These are phyloP conservation scores for Cladophialophora exuberans DNA, from an alignment of 2,329 filamentous ascomycete genomes.

Conservation along the genomic window DNA sequence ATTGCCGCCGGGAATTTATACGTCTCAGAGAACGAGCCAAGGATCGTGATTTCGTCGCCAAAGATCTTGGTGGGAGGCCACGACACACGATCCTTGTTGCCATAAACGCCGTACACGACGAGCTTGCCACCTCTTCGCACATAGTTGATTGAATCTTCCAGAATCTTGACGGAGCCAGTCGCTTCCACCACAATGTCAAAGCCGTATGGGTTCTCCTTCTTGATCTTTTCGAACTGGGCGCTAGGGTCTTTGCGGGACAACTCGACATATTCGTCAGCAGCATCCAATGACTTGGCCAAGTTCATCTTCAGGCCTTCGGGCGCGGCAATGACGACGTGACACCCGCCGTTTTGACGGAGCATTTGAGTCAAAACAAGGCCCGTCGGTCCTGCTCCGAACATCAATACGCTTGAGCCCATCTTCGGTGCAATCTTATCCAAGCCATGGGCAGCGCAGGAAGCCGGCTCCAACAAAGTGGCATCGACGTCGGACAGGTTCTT, in stretches of 20 bases:
- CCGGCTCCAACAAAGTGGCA: slow-evolving; percentile 70
- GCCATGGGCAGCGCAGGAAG: slow-evolving; percentile 69
- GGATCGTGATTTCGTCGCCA: slow-evolving; percentile 69
- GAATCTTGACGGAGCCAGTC: slow-evolving; percentile 68
- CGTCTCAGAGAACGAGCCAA: slow-evolving; percentile 73
- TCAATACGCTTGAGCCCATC: slow-evolving; percentile 64
- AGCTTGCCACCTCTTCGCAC: slow-evolving; percentile 72
- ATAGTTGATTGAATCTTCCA: slow-evolving; percentile 73
- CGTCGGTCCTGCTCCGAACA: slow-evolving; percentile 70
- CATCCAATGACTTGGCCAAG: slow-evolving; percentile 56
- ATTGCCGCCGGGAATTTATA: slow-evolving; percentile 69
- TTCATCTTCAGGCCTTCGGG: slow-evolving; percentile 72
- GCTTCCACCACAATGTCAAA: slow-evolving; percentile 76
- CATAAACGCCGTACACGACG: slow-evolving; percentile 73
- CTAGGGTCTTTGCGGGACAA: slow-evolving; percentile 55
- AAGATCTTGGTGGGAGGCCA: slow-evolving; percentile 75
- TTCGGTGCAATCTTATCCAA: slow-evolving; percentile 59
- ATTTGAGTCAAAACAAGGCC: slow-evolving; percentile 68
- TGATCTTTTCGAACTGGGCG: slow-evolving; percentile 65
- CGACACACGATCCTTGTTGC: slow-evolving; percentile 62
- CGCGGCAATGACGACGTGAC: slow-evolving; percentile 70
- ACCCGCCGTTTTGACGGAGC: slow-evolving; percentile 67
- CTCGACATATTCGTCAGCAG: slow-evolving; percentile 53
- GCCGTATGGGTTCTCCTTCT: slow-evolving; percentile 68
- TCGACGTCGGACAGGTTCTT: slow-evolving; percentile 69